Percentiles rank a stretch among this genome's conserved stretches.
Conservation (phyloP, 1,284 basidiomycete genomes). For the Trichosporon faecale region DNA sequence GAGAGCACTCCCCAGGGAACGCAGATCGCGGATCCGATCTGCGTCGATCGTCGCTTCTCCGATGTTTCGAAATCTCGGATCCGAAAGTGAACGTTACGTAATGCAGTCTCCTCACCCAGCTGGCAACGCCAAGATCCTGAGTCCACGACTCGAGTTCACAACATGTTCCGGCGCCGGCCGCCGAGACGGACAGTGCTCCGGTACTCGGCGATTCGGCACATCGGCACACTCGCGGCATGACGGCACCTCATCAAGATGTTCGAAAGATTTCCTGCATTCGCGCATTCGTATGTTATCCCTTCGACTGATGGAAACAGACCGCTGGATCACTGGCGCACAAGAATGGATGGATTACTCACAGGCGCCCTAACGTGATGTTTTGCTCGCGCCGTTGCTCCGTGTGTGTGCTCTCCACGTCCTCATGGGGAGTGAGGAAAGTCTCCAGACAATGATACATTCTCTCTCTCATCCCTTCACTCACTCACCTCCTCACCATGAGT, state of each 20-base stretch:
- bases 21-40: neutral
- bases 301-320: too few relatives aligned
- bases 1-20: neutral
- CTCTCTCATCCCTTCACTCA: neutral
- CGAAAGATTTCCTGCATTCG: too few relatives aligned
- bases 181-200: neutral
- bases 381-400: too few relatives aligned
- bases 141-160: neutral
- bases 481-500: neutral
- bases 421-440: too few relatives aligned
- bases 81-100: neutral
- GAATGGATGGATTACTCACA: too few relatives aligned
- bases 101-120: neutral
- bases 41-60: neutral
- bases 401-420: too few relatives aligned
- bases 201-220: neutral
- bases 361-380: too few relatives aligned
- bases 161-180: neutral
- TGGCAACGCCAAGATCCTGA: neutral
- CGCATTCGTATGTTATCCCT: too few relatives aligned
- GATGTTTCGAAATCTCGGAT: neutral
- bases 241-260: too few relatives aligned
- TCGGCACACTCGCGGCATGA: neutral
- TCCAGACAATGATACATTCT: too few relatives aligned
- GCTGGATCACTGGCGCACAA: too few relatives aligned